phyloP scores from a whole-genome alignment of 1,284 basidiomycete genomes.

The Fomitopsis pinicola region DNA sequence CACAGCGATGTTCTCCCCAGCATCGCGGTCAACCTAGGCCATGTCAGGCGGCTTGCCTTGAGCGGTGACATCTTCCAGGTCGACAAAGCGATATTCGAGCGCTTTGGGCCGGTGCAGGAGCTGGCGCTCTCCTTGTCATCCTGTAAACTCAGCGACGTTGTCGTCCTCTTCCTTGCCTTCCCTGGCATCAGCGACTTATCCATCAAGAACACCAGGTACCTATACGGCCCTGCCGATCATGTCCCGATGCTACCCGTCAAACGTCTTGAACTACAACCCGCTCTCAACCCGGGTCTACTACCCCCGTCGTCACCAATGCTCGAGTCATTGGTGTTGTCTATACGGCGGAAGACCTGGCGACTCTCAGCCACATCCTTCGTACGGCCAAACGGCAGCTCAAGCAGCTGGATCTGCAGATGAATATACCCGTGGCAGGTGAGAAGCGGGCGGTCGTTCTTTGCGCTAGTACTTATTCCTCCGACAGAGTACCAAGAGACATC shows the following conservation, averaged over 20 bases:
- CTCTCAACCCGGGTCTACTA: not conserved
- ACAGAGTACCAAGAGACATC: not conserved
- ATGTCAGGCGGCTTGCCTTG: not conserved
- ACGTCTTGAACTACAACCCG: not conserved
- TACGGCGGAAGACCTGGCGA: not conserved
- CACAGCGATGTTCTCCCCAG: not conserved
- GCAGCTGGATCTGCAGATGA: not conserved
- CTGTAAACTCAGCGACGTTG: not conserved
- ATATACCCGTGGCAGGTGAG: conserved; percentile 1
- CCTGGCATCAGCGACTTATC: conserved; percentile 1
- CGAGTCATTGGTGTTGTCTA: not conserved
- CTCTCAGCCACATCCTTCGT: not conserved
- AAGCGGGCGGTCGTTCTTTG: not conserved
- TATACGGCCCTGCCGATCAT: not conserved
- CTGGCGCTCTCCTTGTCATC: not conserved
- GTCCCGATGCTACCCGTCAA: not conserved
- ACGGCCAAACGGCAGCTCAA: not conserved
- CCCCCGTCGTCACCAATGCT: not conserved
- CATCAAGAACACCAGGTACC: conserved; percentile 1
- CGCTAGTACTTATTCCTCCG: not conserved
- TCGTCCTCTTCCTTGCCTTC: not conserved
- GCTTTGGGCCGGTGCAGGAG: not conserved
- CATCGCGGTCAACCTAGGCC: not conserved
- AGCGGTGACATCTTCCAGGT: not conserved
- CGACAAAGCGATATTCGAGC: not conserved